Base-by-base conservation (phyloP, 2,329 filamentous ascomycete genomes). In the Penicillium sp. region DNA sequence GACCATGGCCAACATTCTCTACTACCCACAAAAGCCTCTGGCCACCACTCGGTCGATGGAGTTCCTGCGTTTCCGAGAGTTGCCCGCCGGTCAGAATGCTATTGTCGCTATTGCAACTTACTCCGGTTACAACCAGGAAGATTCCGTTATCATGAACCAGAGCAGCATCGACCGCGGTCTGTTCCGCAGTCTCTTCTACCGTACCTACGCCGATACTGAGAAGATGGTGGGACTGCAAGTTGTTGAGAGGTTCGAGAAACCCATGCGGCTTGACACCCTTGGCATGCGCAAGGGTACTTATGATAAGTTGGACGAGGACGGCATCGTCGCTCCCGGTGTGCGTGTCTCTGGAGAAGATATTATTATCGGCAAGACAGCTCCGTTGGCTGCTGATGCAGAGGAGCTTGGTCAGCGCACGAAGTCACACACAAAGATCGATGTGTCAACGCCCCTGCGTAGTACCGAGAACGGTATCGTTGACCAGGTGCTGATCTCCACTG, bases 61-160 rank as follows among this genome's bases (percentile, higher is more conserved):
- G 74, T 97, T 95, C 75, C 81, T 99, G 67, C 96, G 96, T 70
- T 99, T 99, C 87, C 86, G 94, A 77, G 94, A 99, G 75, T 81
- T 99, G 57, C 94, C 94, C 18, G 94, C 94, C 16, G 94, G 94
- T 3, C 94, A 99, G 74, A 99, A 99, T 69, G 94, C 94, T 20
- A 99, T 99, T 67, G 94, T 99, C 13, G 95, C 94, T 39, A 99
- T 99, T 76, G 87, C 92, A 57, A 95, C 90, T 74, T 99, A 99
- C 78, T 96, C 92, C 53, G 94, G 94, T 58, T 99, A 99, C 81
- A 99, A 99, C 76, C 95, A 99, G 74, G 94, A 99, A 91, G 94
- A 99, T 86, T 99, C 94, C 64, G 93, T 99, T 65, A 96, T 99
- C 69, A 97, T 99, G 94, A 99, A 99, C 76, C 94, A 99, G 79